Conservation (phyloP, 108 stramenopile species). For the Licmophora abbreviata region DNA sequence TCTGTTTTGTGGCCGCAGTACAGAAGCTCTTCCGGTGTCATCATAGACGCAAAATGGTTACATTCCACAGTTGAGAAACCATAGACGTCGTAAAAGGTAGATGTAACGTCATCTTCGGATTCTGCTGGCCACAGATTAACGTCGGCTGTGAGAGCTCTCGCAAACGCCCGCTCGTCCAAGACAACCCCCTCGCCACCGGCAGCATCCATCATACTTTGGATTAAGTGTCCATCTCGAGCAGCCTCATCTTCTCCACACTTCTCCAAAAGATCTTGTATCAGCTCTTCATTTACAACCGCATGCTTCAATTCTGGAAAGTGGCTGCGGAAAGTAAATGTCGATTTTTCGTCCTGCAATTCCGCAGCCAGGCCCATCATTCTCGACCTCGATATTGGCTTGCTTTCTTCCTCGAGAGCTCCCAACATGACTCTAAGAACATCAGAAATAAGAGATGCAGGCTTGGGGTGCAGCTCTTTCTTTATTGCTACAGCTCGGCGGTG, state of each 20-base stretch:
- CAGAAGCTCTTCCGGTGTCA: neutral
- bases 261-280: neutral
- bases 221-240: neutral
- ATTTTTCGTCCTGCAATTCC: too few species aligned
- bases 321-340: too few species aligned
- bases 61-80: neutral
- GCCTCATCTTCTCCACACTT: neutral
- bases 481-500: neutral
- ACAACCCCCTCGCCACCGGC: neutral
- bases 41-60: neutral
- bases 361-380: neutral
- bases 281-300: neutral
- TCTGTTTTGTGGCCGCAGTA: too few species aligned
- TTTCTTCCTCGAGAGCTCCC: neutral
- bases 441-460: neutral
- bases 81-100: constrained; percentile 3
- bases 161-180: constrained; percentile 7
- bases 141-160: neutral
- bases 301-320: neutral
- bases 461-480: neutral
- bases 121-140: neutral
- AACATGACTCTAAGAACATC: constrained; percentile 1
- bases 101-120: neutral
- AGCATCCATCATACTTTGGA: neutral
- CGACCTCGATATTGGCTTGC: too few species aligned